Conservation (phyloP, 2,329 filamentous ascomycete species). For the Tolypocladium paradoxum region DNA sequence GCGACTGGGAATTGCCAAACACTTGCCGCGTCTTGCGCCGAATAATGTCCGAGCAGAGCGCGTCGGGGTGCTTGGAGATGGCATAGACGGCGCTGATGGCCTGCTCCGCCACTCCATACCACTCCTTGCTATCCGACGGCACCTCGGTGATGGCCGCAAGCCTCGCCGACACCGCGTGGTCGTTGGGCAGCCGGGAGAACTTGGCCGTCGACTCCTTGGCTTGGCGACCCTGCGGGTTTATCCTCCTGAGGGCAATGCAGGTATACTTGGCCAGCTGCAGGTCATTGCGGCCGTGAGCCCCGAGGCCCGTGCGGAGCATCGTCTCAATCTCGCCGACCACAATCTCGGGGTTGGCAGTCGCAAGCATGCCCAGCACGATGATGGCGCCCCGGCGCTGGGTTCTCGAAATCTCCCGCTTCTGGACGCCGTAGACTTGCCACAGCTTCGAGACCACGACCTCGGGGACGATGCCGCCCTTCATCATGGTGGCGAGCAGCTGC, state of each 20-base stretch:
- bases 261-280: conserved; percentile 89
- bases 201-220: conserved; percentile 59
- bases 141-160: conserved; percentile 80
- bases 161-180: conserved; percentile 75
- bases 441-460: conserved; percentile 82
- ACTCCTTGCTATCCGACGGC: conserved; percentile 82
- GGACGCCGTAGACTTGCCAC: conserved; percentile 95
- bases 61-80: conserved; percentile 87
- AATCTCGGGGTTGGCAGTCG: conserved; percentile 83
- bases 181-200: conserved; percentile 75
- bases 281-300: conserved; percentile 67
- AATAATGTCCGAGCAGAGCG: conserved; percentile 82
- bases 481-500: conserved; percentile 93
- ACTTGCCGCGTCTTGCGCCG: conserved; percentile 77
- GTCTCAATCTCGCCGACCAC: conserved; percentile 91
- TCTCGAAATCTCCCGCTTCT: conserved; percentile 84
- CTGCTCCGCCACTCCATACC: conserved; percentile 92
- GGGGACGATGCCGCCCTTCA: conserved; percentile 80
- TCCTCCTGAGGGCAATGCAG: conserved; percentile 82
- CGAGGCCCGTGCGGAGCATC: conserved; percentile 83
- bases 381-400: conserved; percentile 87
- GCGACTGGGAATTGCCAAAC: conserved; percentile 41
- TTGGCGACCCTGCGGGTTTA: conserved; percentile 75
- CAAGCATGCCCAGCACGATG: conserved; percentile 94
- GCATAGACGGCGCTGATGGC: conserved; percentile 93